These are phyloP conservation scores for Meyerozyma guilliermondii DNA, from an alignment of 1,139 yeast genomes.

Conservation along the genomic window DNA sequence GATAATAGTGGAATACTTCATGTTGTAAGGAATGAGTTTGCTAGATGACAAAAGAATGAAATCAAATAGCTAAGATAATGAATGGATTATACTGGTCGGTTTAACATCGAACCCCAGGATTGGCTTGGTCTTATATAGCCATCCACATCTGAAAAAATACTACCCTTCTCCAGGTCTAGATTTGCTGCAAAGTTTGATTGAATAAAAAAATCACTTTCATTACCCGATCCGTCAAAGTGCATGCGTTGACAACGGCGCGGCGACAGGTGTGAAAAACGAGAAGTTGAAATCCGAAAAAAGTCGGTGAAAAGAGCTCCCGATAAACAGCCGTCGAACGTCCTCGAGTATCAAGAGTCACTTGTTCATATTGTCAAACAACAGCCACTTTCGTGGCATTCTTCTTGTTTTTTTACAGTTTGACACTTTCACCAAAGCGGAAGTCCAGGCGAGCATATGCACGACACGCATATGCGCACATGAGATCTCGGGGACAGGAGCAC, in stretches of 20 bases:
- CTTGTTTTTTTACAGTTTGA: background rate
- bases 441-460: background rate
- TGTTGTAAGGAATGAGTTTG: background rate
- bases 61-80: background rate
- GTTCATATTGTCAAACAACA: background rate
- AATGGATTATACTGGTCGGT: slow-evolving; percentile 1
- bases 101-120: background rate
- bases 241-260: slow-evolving; percentile 1
- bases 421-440: background rate
- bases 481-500: background rate
- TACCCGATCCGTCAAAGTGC: slow-evolving; percentile 1
- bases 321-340: no score
- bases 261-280: background rate
- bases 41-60: slow-evolving; percentile 1
- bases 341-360: no score
- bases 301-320: background rate
- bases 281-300: background rate
- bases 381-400: background rate
- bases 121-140: background rate
- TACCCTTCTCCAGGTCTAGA: background rate
- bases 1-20: background rate
- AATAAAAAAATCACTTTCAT: background rate
- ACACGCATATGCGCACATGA: slow-evolving; percentile 1
- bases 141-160: background rate
- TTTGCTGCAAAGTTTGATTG: background rate